Evolutionary conservation across 306 rosid species (phyloP).

Genomic region (Dryas drummondii): DNA sequence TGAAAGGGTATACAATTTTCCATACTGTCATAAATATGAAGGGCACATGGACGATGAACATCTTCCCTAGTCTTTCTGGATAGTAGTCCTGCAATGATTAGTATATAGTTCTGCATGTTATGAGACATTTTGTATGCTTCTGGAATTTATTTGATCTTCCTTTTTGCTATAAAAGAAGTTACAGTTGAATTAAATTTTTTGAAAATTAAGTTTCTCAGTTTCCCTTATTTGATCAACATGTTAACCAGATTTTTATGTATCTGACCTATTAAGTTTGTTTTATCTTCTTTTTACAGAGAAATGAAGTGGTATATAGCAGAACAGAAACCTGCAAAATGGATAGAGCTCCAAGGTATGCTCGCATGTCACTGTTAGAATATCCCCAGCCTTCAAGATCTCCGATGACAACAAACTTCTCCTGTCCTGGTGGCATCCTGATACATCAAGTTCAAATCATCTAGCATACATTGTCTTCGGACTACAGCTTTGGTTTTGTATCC

Average conservation of each 20-base stretch:
- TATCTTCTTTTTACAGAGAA: not conserved
- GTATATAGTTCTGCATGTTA: not conserved
- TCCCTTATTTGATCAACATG: not conserved
- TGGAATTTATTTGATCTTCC: not conserved
- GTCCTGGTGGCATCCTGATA: constrained; percentile 54
- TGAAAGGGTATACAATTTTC: constrained; percentile 57
- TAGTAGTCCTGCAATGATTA: constrained; percentile 43
- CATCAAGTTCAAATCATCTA: constrained; percentile 20
- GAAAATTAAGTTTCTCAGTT: not conserved
- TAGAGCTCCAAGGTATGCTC: constrained; percentile 48
- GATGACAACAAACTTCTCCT: constrained; percentile 50
- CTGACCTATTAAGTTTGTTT: not conserved
- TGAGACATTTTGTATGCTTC: too few species aligned
- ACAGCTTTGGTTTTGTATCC: not conserved
- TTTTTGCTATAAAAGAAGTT: not conserved
- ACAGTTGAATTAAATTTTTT: not conserved
- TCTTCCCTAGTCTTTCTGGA: constrained; percentile 62
- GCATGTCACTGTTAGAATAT: constrained; percentile 57
- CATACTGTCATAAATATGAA: constrained; percentile 56
- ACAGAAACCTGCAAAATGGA: constrained; percentile 52
- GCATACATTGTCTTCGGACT: not conserved
- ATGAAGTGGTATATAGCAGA: not conserved
- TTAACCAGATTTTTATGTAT: not conserved
- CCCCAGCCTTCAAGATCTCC: constrained; percentile 70
- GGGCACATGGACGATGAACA: constrained; percentile 54